These are phyloP conservation scores for Penicillium sp. DNA, from an alignment of 2,329 filamentous ascomycete genomes.

Conservation along the genomic window DNA sequence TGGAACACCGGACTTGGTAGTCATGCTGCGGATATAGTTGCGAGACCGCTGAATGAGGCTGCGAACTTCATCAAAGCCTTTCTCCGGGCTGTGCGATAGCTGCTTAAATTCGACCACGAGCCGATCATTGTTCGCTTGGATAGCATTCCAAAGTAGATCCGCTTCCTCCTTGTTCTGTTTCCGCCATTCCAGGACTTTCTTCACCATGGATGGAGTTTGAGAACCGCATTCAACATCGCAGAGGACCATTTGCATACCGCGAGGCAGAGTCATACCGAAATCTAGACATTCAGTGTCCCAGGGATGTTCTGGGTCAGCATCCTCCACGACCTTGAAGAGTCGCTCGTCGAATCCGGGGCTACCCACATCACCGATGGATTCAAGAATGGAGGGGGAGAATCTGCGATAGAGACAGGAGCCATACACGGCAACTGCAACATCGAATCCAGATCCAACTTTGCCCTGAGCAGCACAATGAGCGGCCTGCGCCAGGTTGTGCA, in stretches of 20 bases:
- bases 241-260: constrained; percentile 80
- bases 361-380: constrained; percentile 69
- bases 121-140: constrained; percentile 76
- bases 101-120: constrained; percentile 68
- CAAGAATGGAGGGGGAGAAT: constrained; percentile 82
- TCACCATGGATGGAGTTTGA: constrained; percentile 94
- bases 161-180: constrained; percentile 67
- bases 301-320: constrained; percentile 50
- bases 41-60: constrained; percentile 58
- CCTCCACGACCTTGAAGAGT: constrained; percentile 70
- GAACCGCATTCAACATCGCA: constrained; percentile 95
- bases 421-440: constrained; percentile 90
- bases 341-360: constrained; percentile 68
- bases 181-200: constrained; percentile 84
- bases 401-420: constrained; percentile 88
- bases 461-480: constrained; percentile 95
- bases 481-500: constrained; percentile 94
- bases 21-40: constrained; percentile 75
- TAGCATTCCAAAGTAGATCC: constrained; percentile 70
- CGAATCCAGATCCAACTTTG: constrained; percentile 94
- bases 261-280: constrained; percentile 71
- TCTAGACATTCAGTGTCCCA: constrained; percentile 85
- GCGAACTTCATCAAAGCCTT: constrained; percentile 57
- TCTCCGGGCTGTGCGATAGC: constrained; percentile 52
- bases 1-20: constrained; percentile 72